Evolutionary conservation across 495 filamentous ascomycete genomes (phyloP).

Genomic region (Aeminium ludgeri): DNA sequence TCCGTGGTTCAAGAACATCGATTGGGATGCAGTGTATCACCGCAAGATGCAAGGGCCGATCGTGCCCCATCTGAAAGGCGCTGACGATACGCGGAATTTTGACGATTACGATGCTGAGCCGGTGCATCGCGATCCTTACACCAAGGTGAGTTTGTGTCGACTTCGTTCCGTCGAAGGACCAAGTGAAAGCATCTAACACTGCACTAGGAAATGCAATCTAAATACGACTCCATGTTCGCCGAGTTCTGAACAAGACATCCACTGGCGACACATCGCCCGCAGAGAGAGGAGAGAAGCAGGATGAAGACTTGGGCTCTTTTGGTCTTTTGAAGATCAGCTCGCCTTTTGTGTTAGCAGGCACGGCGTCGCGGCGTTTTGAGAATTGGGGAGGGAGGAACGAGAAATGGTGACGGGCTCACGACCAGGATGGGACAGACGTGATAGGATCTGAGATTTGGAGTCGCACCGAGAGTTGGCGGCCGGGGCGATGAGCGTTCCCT

Average conservation of each 20-base stretch:
- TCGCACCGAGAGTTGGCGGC: too few relatives aligned
- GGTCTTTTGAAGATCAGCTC: too few relatives aligned
- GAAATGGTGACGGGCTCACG: too few relatives aligned
- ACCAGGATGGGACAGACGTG: too few relatives aligned
- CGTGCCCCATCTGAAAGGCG: conserved; percentile 59
- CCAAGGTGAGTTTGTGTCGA: conserved; percentile 21
- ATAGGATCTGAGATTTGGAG: too few relatives aligned
- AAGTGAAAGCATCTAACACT: neutral
- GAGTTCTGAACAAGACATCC: conserved; percentile 41
- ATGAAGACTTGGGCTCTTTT: too few relatives aligned
- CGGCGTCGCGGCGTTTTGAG: too few relatives aligned
- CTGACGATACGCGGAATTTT: conserved; percentile 79
- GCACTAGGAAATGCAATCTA: conserved; percentile 43
- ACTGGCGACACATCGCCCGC: too few relatives aligned
- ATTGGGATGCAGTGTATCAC: conserved; percentile 69
- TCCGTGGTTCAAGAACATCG: conserved; percentile 65
- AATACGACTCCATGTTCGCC: conserved; percentile 63
- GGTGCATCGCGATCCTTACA: conserved; percentile 43
- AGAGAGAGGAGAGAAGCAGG: too few relatives aligned
- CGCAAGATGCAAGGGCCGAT: conserved; percentile 61
- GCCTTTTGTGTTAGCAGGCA: too few relatives aligned
- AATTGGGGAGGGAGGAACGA: too few relatives aligned
- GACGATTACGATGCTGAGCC: conserved; percentile 62
- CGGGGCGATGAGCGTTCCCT: too few relatives aligned
- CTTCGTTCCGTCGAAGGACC: neutral